Evolutionary conservation across 2,329 filamentous ascomycete genomes (phyloP).

Genomic region (Pseudogymnoascus sp.): DNA sequence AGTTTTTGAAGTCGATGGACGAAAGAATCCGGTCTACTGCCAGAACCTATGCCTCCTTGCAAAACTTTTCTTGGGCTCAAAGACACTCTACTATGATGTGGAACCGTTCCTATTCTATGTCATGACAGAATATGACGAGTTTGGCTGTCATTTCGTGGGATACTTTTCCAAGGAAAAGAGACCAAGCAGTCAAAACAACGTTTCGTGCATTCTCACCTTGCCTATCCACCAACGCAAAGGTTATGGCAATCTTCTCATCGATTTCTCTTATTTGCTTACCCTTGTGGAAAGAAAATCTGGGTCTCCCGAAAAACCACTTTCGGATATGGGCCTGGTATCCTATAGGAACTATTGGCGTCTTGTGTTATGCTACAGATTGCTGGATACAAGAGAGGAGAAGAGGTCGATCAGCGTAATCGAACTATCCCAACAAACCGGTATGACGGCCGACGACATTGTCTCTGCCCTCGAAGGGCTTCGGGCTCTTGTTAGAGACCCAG

Average conservation of each 20-base stretch:
- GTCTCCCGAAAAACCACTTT: slow-evolving; percentile 92
- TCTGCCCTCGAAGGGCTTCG: slow-evolving; percentile 85
- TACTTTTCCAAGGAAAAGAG: slow-evolving; percentile 99
- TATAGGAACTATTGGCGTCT: slow-evolving; percentile 97
- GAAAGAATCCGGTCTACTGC: slow-evolving; percentile 97
- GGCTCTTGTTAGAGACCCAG: slow-evolving; percentile 80
- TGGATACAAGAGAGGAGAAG: slow-evolving; percentile 49
- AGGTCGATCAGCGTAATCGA: slow-evolving; percentile 50
- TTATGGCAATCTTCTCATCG: slow-evolving; percentile 92
- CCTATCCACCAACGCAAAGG: slow-evolving; percentile 96
- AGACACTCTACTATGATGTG: slow-evolving; percentile 96
- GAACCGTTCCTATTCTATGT: slow-evolving; percentile 97
- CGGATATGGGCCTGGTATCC: slow-evolving; percentile 94
- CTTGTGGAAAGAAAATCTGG: slow-evolving; percentile 89
- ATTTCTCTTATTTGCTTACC: slow-evolving; percentile 95
- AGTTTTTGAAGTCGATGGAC: slow-evolving; percentile 95
- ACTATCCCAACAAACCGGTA: slow-evolving; percentile 83
- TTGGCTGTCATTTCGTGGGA: slow-evolving; percentile 94
- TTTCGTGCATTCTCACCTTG: slow-evolving; percentile 91
- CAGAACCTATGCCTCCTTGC: slow-evolving; percentile 94
- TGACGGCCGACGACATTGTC: slow-evolving; percentile 94
- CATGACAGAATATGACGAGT: slow-evolving; percentile 85
- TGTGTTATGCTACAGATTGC: slow-evolving; percentile 75
- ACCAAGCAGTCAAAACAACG: slow-evolving; percentile 89
- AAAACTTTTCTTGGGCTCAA: slow-evolving; percentile 96